Evolutionary conservation across 2,329 filamentous ascomycete species (phyloP), one percentile per base, ranked within the genome.

Genomic region (Plectosphaerella sp.): DNA sequence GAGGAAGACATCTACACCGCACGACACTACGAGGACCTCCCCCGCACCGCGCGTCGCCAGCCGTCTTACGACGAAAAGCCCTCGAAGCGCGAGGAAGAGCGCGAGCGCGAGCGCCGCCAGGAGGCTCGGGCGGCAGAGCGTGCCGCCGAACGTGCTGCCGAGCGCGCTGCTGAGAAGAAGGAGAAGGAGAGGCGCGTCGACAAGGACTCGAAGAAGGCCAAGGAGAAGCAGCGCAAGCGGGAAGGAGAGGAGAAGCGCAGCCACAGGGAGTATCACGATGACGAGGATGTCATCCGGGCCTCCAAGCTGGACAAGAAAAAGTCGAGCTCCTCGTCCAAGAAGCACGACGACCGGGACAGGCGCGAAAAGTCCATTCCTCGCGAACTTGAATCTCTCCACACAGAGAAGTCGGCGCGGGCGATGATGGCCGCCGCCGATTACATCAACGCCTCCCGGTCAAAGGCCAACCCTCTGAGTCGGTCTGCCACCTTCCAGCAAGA

Each of bases 21-120:
- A 15, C 67, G 68, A 33, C 61, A 68, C 10, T 79, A 77, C 53
- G 77, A 82, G 22, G 67, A 74, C 7, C 60, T 56, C 15, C 48
- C 59, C 14, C 66, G 64, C 15, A 61, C 67, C 11, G 67, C 75
- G 6, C 72, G 76, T 47, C 77, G 78, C 16, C 66, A 77, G 5
- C 62, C 74, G 2, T 77, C 74, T 51, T 79, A 79, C 51, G 67
- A 68, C 36, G 74, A 78, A 48, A 72, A 73, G 58, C 62, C 72
- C 3, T 70, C 71, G 3, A 75, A 71, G 55, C 72, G 69, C 45
- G 75, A 76, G 20, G 66, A 67, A 45, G 73, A 75, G 47, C 59
- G 67, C 20, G 66, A 70, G 15, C 61, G 59, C 22, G 48, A 57
- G 42, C 22, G 54, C 18, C 52, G 48, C 41, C 53, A 52, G 25